Conservation (phyloP, 2,329 filamentous ascomycete species). For the Ciborinia camelliae region DNA sequence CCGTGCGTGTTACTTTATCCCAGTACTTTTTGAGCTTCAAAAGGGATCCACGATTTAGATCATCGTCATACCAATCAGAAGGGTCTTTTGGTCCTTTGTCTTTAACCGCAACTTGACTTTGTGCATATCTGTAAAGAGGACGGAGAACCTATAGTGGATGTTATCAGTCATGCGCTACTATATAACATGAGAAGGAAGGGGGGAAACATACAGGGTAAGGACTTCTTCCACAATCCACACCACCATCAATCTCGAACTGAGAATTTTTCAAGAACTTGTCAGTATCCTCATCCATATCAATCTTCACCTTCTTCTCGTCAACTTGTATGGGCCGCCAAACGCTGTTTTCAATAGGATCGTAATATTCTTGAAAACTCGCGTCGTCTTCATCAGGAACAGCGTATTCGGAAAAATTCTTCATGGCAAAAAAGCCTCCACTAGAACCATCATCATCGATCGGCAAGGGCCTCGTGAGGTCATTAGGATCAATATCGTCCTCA, state of each 20-base stretch:
- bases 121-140: conserved; percentile 24
- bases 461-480: background rate
- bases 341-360: conserved; percentile 29
- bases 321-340: conserved; percentile 33
- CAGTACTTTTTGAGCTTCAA: conserved; percentile 27
- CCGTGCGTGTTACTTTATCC: conserved; percentile 33
- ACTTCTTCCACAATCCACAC: conserved; percentile 33
- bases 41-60: background rate
- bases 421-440: conserved; percentile 27
- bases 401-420: conserved; percentile 27
- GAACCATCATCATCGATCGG: conserved; percentile 18
- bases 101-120: background rate
- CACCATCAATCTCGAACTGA: conserved; percentile 28
- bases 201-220: conserved; percentile 31
- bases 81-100: no score
- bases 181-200: background rate
- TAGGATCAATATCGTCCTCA: background rate
- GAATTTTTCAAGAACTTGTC: conserved; percentile 20
- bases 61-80: no score
- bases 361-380: background rate
- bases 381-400: conserved; percentile 14
- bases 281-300: conserved; percentile 27
- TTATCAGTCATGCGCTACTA: background rate
- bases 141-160: conserved; percentile 20
- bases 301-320: conserved; percentile 27